A percentile compares a stretch with the other conserved stretches of the same genome.
Evolutionary conservation across 1,284 basidiomycete species (phyloP).

Genomic region (Cystobasidium slooffiae): DNA sequence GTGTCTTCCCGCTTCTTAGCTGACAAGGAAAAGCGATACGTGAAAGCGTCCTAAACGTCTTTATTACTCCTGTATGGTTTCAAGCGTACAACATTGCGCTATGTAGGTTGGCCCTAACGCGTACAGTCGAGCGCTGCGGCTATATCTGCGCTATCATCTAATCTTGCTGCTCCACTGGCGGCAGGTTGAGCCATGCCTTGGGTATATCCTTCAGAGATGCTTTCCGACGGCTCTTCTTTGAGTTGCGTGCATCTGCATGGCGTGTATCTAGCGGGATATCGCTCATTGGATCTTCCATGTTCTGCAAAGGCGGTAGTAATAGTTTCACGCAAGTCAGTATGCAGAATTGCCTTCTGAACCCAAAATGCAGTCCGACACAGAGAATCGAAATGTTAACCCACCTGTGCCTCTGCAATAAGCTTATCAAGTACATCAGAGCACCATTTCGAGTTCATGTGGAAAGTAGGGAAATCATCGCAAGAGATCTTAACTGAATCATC

Average conservation of each 20-base stretch:
- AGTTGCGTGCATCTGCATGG: constrained; percentile 49
- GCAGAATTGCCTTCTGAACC: too few relatives aligned
- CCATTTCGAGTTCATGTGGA: constrained; percentile 59
- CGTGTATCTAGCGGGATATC: constrained; percentile 57
- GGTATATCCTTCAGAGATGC: constrained; percentile 55
- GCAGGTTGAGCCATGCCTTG: constrained; percentile 54
- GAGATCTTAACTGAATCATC: constrained; percentile 54
- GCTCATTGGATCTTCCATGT: constrained; percentile 50
- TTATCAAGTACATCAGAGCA: constrained; percentile 58
- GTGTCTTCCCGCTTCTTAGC: too few relatives aligned
- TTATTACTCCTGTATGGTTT: too few relatives aligned
- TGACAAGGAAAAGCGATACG: too few relatives aligned
- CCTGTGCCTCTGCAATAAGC: constrained; percentile 56
- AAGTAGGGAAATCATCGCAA: constrained; percentile 56
- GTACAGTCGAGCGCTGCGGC: neutral
- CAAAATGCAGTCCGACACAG: neutral
- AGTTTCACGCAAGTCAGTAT: neutral
- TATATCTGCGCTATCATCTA: neutral
- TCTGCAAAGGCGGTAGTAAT: constrained; percentile 25
- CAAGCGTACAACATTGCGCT: too few relatives aligned
- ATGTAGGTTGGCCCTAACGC: neutral
- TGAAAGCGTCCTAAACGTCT: too few relatives aligned
- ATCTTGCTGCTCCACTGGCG: neutral
- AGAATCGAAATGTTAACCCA: constrained; percentile 43
- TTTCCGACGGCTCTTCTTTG: constrained; percentile 44